These are phyloP conservation scores for Fusarium globosum DNA, from an alignment of 2,329 filamentous ascomycete genomes.

Conservation along the genomic window DNA sequence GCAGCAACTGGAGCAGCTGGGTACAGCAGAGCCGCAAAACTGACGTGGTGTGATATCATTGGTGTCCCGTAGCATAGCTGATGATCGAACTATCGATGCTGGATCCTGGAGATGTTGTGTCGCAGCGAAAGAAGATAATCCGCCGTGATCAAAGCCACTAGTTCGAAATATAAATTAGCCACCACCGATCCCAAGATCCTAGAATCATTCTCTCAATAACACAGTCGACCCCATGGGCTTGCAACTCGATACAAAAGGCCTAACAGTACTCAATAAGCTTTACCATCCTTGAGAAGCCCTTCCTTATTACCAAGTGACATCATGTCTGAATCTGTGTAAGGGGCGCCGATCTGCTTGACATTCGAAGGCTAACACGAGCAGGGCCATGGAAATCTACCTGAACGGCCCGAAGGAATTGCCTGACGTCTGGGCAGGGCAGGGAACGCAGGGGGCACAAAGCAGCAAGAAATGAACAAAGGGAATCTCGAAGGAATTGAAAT, in stretches of 20 bases:
- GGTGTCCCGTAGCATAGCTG: conserved; percentile 29
- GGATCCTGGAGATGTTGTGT: conserved; percentile 19
- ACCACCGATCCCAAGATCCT: not conserved
- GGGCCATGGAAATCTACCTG: conserved; percentile 15
- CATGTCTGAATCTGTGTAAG: conserved; percentile 26
- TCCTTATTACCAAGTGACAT: not conserved
- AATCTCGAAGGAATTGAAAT: not conserved
- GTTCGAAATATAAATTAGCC: conserved; percentile 32
- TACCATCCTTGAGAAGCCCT: not conserved
- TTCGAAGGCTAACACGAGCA: conserved; percentile 12
- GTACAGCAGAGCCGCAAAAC: conserved; percentile 38
- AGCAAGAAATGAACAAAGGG: not conserved
- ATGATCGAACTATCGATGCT: conserved; percentile 28
- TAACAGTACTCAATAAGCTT: not conserved
- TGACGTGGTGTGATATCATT: conserved; percentile 47
- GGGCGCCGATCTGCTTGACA: not conserved
- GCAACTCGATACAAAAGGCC: not conserved
- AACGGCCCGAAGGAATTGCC: conserved; percentile 7
- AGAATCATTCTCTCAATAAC: not conserved
- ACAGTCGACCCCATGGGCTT: not conserved
- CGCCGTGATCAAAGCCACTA: not conserved
- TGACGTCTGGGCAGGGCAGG: conserved; percentile 27
- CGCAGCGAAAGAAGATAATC: conserved; percentile 10
- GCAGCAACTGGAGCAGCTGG: conserved; percentile 12
- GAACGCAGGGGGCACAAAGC: not conserved